A percentile compares a stretch with the other conserved stretches of the same genome.
Evolutionary conservation across 75 land plant genomes (phyloP).

Genomic region (Sequoia sempervirens): DNA sequence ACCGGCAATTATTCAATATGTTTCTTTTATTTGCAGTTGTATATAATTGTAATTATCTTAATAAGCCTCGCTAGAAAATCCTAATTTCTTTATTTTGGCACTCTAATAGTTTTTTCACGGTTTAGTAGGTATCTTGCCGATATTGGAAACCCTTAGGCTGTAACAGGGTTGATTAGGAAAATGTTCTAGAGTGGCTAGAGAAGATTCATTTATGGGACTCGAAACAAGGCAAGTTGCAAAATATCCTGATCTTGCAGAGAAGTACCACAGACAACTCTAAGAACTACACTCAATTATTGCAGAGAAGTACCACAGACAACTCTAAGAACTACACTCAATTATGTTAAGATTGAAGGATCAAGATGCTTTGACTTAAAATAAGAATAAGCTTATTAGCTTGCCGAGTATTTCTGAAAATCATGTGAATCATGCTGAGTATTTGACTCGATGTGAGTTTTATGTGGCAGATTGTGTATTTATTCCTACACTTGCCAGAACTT

Average conservation of each 20-base stretch:
- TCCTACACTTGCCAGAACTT: conserved; percentile 33
- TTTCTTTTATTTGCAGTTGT: conserved; percentile 1
- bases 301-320: conserved; percentile 31
- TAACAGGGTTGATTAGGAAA: conserved; percentile 21
- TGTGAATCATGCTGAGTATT: conserved; percentile 8
- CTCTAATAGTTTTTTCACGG: not conserved
- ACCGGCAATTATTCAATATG: conserved; percentile 27
- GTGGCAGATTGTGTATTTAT: conserved; percentile 37
- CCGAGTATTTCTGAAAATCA: conserved; percentile 31
- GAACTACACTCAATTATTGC: conserved; percentile 35
- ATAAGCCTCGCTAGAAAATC: not conserved
- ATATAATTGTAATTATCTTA: not conserved
- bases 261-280: conserved; percentile 28
- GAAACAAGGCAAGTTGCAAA: conserved; percentile 37
- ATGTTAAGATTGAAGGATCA: conserved; percentile 23
- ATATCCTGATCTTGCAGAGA: conserved; percentile 37
- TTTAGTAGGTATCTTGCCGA: too few species aligned
- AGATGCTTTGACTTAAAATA: conserved; percentile 25
- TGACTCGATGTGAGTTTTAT: conserved; percentile 27
- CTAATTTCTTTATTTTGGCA: not conserved
- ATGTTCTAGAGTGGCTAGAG: conserved; percentile 22
- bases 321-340: conserved; percentile 28
- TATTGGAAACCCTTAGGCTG: conserved; percentile 3
- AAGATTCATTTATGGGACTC: conserved; percentile 36
- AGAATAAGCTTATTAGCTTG: conserved; percentile 20